These are phyloP conservation scores for Phytophthora tentaculata DNA, from an alignment of 352 stramenopile genomes.

Conservation along the genomic window DNA sequence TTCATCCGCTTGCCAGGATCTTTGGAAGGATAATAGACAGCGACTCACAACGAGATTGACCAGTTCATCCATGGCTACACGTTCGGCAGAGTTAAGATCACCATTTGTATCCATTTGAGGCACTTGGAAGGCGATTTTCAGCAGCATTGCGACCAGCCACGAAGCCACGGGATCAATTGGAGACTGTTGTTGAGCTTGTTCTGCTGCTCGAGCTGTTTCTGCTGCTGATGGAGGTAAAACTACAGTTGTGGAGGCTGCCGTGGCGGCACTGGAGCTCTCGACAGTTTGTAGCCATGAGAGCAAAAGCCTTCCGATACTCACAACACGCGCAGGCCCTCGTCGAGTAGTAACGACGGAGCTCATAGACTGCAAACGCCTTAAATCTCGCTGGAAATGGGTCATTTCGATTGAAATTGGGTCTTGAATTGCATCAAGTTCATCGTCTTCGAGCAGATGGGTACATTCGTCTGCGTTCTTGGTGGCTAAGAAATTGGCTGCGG, in stretches of 20 bases:
- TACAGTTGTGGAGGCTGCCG: slow-evolving; percentile 8
- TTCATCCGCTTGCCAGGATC: slow-evolving; percentile 54
- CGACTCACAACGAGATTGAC: slow-evolving; percentile 7
- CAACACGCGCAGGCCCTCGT: slow-evolving; percentile 12
- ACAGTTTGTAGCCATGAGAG: slow-evolving; percentile 49
- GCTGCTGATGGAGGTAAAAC: slow-evolving; percentile 10
- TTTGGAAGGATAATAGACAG: slow-evolving; percentile 43
- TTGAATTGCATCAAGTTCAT: not conserved
- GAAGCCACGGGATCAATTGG: slow-evolving; percentile 34
- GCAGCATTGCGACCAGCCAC: slow-evolving; percentile 56
- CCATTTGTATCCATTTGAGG: slow-evolving; percentile 6
- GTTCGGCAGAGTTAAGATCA: slow-evolving; percentile 19
- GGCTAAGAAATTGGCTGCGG: slow-evolving; percentile 24
- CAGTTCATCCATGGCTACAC: slow-evolving; percentile 22
- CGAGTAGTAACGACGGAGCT: slow-evolving; percentile 18
- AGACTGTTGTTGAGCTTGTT: slow-evolving; percentile 23
- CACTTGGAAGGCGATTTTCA: slow-evolving; percentile 40
- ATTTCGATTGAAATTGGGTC: not conserved
- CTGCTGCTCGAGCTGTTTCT: slow-evolving; percentile 19
- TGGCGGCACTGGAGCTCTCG: slow-evolving; percentile 39
- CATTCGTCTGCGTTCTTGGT: slow-evolving; percentile 6
- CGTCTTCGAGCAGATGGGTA: slow-evolving; percentile 6
- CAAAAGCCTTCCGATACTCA: slow-evolving; percentile 30
- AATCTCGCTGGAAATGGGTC: slow-evolving; percentile 25
- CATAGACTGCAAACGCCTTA: slow-evolving; percentile 44